Percentiles rank a stretch among this genome's conserved stretches.
phyloP scores from a whole-genome alignment of 768 basidiomycete genomes.

The Leucocoprinus leucothites region DNA sequence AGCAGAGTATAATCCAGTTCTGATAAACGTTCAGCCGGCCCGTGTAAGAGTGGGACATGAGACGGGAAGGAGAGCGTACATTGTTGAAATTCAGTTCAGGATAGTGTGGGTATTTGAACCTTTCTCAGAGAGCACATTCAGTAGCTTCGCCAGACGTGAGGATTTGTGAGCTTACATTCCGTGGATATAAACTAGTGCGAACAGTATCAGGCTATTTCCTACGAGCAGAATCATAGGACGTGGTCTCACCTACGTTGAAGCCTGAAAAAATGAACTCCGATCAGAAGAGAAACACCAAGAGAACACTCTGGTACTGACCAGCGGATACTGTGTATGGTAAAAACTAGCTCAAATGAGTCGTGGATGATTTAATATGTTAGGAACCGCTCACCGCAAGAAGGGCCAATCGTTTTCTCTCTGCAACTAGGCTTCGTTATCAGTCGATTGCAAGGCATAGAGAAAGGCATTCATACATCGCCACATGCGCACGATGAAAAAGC shows the following conservation, averaged over 20 bases:
- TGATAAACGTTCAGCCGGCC: not conserved
- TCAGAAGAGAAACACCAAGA: too few species aligned
- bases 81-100: not conserved
- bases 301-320: not conserved
- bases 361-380: too few species aligned
- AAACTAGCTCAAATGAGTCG: not conserved
- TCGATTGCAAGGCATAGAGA: too few species aligned
- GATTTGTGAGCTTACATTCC: not conserved
- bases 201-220: not conserved
- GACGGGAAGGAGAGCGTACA: not conserved
- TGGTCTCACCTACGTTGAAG: too few species aligned
- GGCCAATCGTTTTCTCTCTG: not conserved
- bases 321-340: not conserved
- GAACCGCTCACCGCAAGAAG: not conserved
- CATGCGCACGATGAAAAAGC: slow-evolving; percentile 7
- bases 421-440: not conserved
- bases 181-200: not conserved
- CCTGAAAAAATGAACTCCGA: too few species aligned
- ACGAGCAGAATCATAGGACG: too few species aligned
- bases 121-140: not conserved
- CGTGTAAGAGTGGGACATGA: not conserved
- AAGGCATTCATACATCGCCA: slow-evolving; percentile 2
- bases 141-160: not conserved
- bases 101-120: not conserved
- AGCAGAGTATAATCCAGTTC: slow-evolving; percentile 1